These are phyloP conservation scores for Pelagomonas calceolata DNA, from an alignment of 108 stramenopile genomes.

Conservation along the genomic window DNA sequence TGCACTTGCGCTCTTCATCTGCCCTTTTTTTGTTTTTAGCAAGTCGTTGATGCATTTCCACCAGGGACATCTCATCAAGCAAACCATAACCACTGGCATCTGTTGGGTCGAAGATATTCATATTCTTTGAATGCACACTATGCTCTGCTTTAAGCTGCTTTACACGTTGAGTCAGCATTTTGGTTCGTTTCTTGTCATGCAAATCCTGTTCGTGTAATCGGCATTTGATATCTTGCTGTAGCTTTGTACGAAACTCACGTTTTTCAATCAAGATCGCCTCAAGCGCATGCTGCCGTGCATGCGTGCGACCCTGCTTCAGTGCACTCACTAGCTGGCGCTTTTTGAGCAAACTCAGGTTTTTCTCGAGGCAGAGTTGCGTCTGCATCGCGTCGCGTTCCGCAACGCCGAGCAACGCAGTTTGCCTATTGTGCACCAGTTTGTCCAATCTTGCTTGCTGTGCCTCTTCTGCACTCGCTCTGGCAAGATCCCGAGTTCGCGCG, in stretches of 20 bases:
- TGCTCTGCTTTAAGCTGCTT: conserved; percentile 24
- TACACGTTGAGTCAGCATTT: conserved; percentile 21
- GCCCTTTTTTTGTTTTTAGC: conserved; percentile 6
- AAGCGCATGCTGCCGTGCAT: conserved; percentile 36
- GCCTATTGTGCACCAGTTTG: conserved; percentile 16
- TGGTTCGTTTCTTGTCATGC: conserved; percentile 13
- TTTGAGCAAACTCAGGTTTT: conserved; percentile 21
- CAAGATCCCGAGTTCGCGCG: conserved; percentile 12
- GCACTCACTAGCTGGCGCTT: conserved; percentile 32
- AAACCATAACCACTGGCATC: conserved; percentile 36
- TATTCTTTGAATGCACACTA: conserved; percentile 28
- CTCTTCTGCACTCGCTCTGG: conserved; percentile 10
- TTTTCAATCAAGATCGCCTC: conserved; percentile 7
- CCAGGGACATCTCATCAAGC: conserved; percentile 48
- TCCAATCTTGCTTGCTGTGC: conserved; percentile 13
- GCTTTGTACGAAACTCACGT: conserved; percentile 15
- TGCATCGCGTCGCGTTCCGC: conserved; percentile 23
- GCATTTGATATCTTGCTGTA: conserved; percentile 19
- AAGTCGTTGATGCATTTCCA: conserved; percentile 40
- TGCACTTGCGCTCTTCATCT: conserved; percentile 11
- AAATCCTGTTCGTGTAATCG: conserved; percentile 1
- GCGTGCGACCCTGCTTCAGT: conserved; percentile 26
- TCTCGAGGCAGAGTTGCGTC: conserved; percentile 25
- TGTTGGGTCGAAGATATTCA: conserved; percentile 51
- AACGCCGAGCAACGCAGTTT: conserved; percentile 13